These are phyloP conservation scores for Phytophthora aleatoria DNA, from an alignment of 352 stramenopile species.

Conservation along the genomic window DNA sequence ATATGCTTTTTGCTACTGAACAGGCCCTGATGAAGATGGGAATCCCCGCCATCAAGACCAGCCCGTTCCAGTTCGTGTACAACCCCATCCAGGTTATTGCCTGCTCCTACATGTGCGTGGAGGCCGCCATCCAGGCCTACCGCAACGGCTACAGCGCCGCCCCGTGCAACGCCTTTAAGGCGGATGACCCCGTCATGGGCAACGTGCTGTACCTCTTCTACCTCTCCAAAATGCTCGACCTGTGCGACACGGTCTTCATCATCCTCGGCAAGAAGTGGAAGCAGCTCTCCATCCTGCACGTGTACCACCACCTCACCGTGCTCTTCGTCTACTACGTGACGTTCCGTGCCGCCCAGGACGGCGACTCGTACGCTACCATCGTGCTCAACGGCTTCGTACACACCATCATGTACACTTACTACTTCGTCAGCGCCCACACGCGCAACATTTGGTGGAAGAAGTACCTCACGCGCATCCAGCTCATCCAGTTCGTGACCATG, in stretches of 20 bases:
- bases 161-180: slow-evolving; percentile 90
- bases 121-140: slow-evolving; percentile 88
- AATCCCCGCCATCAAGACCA: slow-evolving; percentile 58
- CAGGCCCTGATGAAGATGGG: slow-evolving; percentile 59
- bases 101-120: slow-evolving; percentile 94
- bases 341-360: slow-evolving; percentile 92
- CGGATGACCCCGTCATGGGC: slow-evolving; percentile 82
- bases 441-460: slow-evolving; percentile 97
- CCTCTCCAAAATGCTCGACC: slow-evolving; percentile 93
- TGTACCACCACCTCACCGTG: slow-evolving; percentile 97
- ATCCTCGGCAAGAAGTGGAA: slow-evolving; percentile 96
- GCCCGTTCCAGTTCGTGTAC: slow-evolving; percentile 92
- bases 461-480: slow-evolving; percentile 93
- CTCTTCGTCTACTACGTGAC: slow-evolving; percentile 96
- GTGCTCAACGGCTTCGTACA: slow-evolving; percentile 97
- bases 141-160: slow-evolving; percentile 83
- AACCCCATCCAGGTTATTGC: slow-evolving; percentile 94
- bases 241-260: slow-evolving; percentile 95
- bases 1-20: background rate
- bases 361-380: slow-evolving; percentile 95
- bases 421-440: slow-evolving; percentile 97
- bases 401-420: slow-evolving; percentile 99
- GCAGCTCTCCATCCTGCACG: slow-evolving; percentile 96
- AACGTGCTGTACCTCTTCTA: slow-evolving; percentile 97
- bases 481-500: slow-evolving; percentile 92